A percentile compares a stretch with the other conserved stretches of the same genome.
Conservation (phyloP, 2,329 filamentous ascomycete genomes). For the Botrytis porri region DNA sequence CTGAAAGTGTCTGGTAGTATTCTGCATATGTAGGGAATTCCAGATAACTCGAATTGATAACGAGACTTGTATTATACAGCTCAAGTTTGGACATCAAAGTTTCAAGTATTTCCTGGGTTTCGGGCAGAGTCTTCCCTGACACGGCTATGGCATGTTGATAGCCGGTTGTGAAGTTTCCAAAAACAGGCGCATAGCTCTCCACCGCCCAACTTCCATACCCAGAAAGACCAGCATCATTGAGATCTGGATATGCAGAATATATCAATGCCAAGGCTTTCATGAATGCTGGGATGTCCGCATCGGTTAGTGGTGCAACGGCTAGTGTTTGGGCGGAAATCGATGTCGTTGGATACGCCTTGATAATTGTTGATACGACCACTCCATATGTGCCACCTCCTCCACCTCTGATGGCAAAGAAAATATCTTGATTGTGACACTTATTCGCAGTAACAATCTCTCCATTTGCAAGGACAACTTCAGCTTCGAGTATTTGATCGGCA, state of each 20-base stretch:
- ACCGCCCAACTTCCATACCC: conserved; percentile 35
- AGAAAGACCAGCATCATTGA: conserved; percentile 37
- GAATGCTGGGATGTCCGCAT: conserved; percentile 32
- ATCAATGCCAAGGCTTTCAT: conserved; percentile 36
- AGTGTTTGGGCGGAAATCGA: conserved; percentile 32
- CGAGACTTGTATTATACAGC: conserved; percentile 11
- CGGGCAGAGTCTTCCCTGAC: conserved; percentile 31
- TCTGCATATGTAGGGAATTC: conserved; percentile 31
- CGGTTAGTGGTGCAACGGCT: conserved; percentile 29
- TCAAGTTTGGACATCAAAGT: conserved; percentile 10
- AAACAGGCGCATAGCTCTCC: conserved; percentile 29
- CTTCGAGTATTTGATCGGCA: conserved; percentile 46
- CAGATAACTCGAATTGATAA: conserved; percentile 24
- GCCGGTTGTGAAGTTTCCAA: conserved; percentile 33
- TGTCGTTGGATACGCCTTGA: conserved; percentile 43
- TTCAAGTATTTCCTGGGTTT: conserved; percentile 27
- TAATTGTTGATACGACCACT: conserved; percentile 41
- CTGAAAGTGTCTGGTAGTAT: conserved; percentile 36
- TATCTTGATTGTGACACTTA: conserved; percentile 30
- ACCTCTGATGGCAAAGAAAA: conserved; percentile 41
- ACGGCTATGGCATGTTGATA: conserved; percentile 37
- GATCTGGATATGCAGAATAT: conserved; percentile 36
- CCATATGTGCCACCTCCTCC: conserved; percentile 39
- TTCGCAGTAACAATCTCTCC: conserved; percentile 35
- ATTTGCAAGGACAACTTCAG: conserved; percentile 25